phyloP scores from a whole-genome alignment of 345 rosid species.

The Corchorus olitorius region DNA sequence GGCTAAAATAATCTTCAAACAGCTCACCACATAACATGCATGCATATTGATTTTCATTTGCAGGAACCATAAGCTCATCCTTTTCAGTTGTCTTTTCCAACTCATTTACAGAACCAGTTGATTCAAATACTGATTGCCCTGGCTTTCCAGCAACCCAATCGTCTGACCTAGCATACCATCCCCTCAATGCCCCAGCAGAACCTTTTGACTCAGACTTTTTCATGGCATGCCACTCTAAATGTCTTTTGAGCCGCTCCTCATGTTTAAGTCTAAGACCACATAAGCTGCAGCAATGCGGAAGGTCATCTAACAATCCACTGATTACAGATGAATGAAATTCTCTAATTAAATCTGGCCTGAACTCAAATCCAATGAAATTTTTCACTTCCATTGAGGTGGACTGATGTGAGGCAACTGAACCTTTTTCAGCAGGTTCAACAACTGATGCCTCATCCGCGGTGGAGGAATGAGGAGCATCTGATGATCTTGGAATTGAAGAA shows the following conservation, averaged over 20 bases:
- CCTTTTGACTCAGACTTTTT: constrained; percentile 42
- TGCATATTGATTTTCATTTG: constrained; percentile 81
- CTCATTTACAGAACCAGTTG: constrained; percentile 34
- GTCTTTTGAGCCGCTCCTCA: constrained; percentile 64
- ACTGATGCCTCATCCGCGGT: constrained; percentile 39
- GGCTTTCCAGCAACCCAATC: constrained; percentile 67
- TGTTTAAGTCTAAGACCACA: constrained; percentile 78
- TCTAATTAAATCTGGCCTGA: constrained; percentile 72
- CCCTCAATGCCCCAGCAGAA: constrained; percentile 41
- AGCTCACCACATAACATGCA: constrained; percentile 88
- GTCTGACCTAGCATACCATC: constrained; percentile 67
- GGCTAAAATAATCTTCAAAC: constrained; percentile 81
- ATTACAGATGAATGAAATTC: constrained; percentile 78
- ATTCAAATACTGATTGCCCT: constrained; percentile 42
- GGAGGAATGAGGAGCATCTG: constrained; percentile 35
- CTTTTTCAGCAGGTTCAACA: constrained; percentile 37
- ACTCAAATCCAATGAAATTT: constrained; percentile 68
- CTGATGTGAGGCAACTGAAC: constrained; percentile 31
- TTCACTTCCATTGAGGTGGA: constrained; percentile 32
- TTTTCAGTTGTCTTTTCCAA: constrained; percentile 31
- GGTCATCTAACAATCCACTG: constrained; percentile 56
- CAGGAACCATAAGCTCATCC: constrained; percentile 58
- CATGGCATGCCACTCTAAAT: constrained; percentile 74
- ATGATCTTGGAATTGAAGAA: constrained; percentile 44
- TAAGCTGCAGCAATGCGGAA: constrained; percentile 70